Evolutionary conservation across 2,329 filamentous ascomycete species (phyloP).

Genomic region (Allantophomopsis cytisporea): DNA sequence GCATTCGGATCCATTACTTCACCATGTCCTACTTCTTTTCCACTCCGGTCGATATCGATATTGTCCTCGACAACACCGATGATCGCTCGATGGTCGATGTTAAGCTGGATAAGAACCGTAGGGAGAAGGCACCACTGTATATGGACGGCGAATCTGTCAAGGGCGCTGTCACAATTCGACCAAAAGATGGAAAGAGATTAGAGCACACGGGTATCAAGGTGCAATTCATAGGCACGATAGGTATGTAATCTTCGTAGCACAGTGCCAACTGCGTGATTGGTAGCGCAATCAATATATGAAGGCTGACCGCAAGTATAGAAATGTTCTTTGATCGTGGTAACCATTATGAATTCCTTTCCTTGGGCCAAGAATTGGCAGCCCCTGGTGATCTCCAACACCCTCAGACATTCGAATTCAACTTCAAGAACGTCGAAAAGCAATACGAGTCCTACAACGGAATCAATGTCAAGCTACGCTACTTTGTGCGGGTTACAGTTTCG

Average conservation of each 20-base stretch:
- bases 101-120: slow-evolving; percentile 95
- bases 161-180: slow-evolving; percentile 84
- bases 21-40: slow-evolving; percentile 96
- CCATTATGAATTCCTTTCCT: slow-evolving; percentile 96
- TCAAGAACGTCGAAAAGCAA: slow-evolving; percentile 99
- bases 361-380: slow-evolving; percentile 91
- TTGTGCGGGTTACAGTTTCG: slow-evolving; percentile 91
- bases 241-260: slow-evolving; percentile 29
- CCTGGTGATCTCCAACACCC: slow-evolving; percentile 97
- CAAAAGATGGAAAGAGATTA: slow-evolving; percentile 94
- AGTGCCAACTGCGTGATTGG: too few species aligned
- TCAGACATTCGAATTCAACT: slow-evolving; percentile 98
- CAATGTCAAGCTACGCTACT: slow-evolving; percentile 98
- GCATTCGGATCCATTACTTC: too few species aligned
- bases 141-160: slow-evolving; percentile 98
- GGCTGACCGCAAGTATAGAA: slow-evolving; percentile 36
- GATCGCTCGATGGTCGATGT: slow-evolving; percentile 92
- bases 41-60: slow-evolving; percentile 96
- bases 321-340: slow-evolving; percentile 99
- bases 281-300: too few species aligned
- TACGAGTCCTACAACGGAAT: slow-evolving; percentile 99
- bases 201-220: slow-evolving; percentile 99
- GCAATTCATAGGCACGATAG: slow-evolving; percentile 97
- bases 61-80: slow-evolving; percentile 91
- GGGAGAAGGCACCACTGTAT: slow-evolving; percentile 92